A percentile compares a stretch with the other conserved stretches of the same genome.
phyloP scores from a whole-genome alignment of 2,329 filamentous ascomycete species.

The Penicillium verrucosum region DNA sequence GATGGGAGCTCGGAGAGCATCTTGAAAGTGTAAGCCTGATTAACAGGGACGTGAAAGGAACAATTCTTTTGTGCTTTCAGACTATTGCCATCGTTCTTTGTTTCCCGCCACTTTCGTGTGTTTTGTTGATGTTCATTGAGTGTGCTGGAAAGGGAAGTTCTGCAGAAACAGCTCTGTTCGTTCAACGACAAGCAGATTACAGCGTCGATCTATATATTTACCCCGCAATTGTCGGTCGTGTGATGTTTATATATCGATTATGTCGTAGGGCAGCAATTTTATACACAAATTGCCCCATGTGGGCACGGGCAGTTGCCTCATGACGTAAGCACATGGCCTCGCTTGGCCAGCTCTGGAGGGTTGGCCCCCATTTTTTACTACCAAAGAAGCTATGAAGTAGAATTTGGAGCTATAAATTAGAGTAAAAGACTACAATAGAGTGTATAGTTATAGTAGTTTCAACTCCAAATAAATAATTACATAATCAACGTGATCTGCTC shows the following conservation, averaged over 20 bases:
- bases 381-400: too few species aligned
- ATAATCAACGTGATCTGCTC: too few species aligned
- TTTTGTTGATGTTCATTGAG: not conserved
- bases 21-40: not conserved
- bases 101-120: not conserved
- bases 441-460: too few species aligned
- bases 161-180: not conserved
- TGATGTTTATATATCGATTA: not conserved
- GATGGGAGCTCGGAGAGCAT: constrained; percentile 40
- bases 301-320: not conserved
- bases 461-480: too few species aligned
- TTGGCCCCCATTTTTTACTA: not conserved
- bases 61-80: not conserved
- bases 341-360: not conserved
- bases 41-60: not conserved
- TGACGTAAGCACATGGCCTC: not conserved
- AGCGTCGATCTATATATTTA: not conserved
- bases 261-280: not conserved
- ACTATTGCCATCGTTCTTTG: not conserved
- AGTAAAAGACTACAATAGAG: too few species aligned
- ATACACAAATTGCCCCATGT: not conserved
- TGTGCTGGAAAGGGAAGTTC: not conserved
- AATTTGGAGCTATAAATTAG: too few species aligned
- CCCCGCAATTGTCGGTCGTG: not conserved
- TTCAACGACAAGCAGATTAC: not conserved